A percentile compares a stretch with the other conserved stretches of the same genome.
phyloP scores from a whole-genome alignment of 129 eudicot genomes.

The Flaveria linearis region DNA sequence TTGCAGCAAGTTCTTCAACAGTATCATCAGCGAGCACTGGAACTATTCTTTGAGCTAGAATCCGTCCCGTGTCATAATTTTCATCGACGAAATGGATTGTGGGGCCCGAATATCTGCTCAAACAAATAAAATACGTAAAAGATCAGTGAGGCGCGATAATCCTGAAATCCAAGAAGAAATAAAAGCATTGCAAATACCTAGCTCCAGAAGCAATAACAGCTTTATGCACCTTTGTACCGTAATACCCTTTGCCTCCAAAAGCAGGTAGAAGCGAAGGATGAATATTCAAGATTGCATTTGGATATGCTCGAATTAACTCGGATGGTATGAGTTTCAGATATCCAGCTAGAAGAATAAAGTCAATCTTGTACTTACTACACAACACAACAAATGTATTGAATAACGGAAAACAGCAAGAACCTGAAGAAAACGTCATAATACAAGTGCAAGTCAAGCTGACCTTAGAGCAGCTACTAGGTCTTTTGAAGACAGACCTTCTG shows the following conservation, averaged over 20 bases:
- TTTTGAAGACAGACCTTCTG: constrained; percentile 46
- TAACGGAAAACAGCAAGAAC: background rate
- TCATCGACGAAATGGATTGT: constrained; percentile 89
- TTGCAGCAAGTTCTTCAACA: constrained; percentile 74
- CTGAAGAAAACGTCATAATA: background rate
- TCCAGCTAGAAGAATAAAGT: constrained; percentile 83
- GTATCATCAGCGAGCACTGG: constrained; percentile 75
- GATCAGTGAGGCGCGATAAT: background rate
- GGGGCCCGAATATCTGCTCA: constrained; percentile 64
- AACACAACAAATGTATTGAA: constrained; percentile 10
- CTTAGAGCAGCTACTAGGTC: constrained; percentile 69
- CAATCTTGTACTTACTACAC: constrained; percentile 50
- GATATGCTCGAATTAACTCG: constrained; percentile 63
- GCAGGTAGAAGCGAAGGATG: constrained; percentile 96
- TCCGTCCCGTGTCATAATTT: constrained; percentile 77
- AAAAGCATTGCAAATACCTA: constrained; percentile 44
- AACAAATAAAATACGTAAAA: background rate
- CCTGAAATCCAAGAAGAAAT: background rate
- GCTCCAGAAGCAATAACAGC: constrained; percentile 97
- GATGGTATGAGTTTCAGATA: constrained; percentile 75
- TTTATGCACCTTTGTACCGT: constrained; percentile 82
- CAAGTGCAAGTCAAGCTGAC: constrained; percentile 29
- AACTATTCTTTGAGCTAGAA: constrained; percentile 81
- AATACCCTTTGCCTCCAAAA: constrained; percentile 78
- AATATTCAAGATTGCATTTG: constrained; percentile 69